Percentiles rank a stretch among this genome's conserved stretches.
These are phyloP conservation scores for Trichoderma lentiforme DNA, from an alignment of 2,329 filamentous ascomycete species.

Conservation along the genomic window DNA sequence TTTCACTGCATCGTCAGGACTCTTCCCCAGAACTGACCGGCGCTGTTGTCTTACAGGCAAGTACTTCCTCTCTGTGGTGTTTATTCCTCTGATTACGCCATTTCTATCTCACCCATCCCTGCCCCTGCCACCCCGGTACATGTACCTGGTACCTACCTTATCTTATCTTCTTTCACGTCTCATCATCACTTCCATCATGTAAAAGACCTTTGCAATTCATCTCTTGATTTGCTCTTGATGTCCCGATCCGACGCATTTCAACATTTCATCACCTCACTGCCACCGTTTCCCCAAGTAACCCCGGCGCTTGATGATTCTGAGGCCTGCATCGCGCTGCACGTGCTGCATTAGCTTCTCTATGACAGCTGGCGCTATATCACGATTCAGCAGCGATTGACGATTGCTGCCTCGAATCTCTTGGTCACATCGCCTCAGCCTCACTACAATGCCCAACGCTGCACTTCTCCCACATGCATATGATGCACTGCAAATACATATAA, in stretches of 20 bases:
- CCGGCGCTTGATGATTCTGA: too few species aligned
- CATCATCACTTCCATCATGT: not conserved
- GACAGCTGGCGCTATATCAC: not conserved
- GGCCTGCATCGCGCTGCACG: not conserved
- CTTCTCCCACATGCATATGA: not conserved
- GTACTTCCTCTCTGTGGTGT: not conserved
- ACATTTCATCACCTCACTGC: not conserved
- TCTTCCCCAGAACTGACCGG: not conserved
- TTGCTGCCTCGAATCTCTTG: not conserved
- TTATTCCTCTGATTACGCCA: not conserved
- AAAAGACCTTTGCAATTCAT: not conserved
- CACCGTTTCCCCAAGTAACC: not conserved
- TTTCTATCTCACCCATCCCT: not conserved
- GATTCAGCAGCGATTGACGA: not conserved
- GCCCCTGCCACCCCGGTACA: not conserved
- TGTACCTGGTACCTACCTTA: not conserved
- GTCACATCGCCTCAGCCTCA: not conserved
- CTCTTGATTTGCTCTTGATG: not conserved
- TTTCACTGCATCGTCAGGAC: slow-evolving; percentile 1
- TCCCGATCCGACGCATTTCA: not conserved
- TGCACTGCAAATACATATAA: not conserved
- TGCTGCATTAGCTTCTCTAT: not conserved
- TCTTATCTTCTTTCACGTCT: slow-evolving; percentile 2
- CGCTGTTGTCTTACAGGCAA: slow-evolving; percentile 5
- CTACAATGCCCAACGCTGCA: not conserved